Evolutionary conservation across 108 stramenopile genomes (phyloP), one percentile per base, ranked within the genome.

Genomic region (Ochromonas danica): DNA sequence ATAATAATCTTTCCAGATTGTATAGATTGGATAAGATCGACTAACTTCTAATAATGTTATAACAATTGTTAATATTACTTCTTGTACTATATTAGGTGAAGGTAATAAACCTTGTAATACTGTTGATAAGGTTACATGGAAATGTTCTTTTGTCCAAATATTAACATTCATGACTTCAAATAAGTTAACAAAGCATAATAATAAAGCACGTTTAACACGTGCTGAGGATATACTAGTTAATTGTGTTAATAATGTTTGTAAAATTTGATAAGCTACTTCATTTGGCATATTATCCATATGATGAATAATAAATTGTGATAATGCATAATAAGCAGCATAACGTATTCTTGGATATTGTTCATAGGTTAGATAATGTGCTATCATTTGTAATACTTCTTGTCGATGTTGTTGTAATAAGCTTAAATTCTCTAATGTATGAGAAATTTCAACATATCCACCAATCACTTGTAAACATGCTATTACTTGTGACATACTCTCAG

Each of bases 1-100:
- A 67, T 67, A 67, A 67, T 67, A 36, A 67, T 6, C 33, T 25
- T 36, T 67, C 33, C 63, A 35, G 31, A 67, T 67, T 3, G 63
- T 31, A 14, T 6, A 51, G 6, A 6, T 22, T 22, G 6, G 17
- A 22, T 10, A 3, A 36, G 63, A 67, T 35, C 31, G 63, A 28
- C 14, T 33, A 10, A 67, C 6, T 67, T 22, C 17, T 6, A 67
- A 14, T 14, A 67, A 31, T 10, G 63, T 10, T 10, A 25, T 31
- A 3, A 67, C 27, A 28, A 6, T 10, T 6, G 30, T 36, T 17
- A 57, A 17, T 22, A 22, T 17, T 22, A 22, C 10, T 25, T 67
- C 63, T 33, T 67, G 63, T 28, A 67, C 63, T 35, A 67, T 67
- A 3, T 6, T 22, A 28, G 63, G 63, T 35, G 14, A 3, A 28